Percentiles rank a stretch among this genome's conserved stretches.
phyloP scores from a whole-genome alignment of 805 yeast species.

The Pichia exigua region DNA sequence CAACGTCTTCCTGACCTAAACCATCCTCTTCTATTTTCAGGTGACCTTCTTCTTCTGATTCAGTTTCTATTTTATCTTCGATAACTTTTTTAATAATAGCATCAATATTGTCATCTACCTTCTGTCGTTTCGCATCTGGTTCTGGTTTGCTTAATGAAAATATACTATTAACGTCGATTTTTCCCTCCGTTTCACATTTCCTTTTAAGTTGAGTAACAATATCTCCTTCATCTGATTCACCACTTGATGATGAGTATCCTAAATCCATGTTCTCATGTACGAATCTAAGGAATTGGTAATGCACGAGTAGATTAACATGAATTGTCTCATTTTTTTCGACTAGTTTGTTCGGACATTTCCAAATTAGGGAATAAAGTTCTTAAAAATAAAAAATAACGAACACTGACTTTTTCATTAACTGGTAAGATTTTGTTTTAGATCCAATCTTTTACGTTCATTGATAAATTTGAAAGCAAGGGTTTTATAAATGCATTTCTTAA shows the following conservation, averaged over 20 bases:
- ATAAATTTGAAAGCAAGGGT: too few relatives aligned
- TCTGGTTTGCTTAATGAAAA: not conserved
- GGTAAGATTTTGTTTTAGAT: too few relatives aligned
- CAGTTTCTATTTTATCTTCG: not conserved
- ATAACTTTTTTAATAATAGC: not conserved
- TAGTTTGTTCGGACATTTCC: not conserved
- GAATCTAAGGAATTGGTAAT: not conserved
- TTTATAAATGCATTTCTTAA: too few relatives aligned
- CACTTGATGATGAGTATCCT: slow-evolving; percentile 9
- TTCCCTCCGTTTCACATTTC: not conserved
- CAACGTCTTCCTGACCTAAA: not conserved
- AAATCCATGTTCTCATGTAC: slow-evolving; percentile 1
- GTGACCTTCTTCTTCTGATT: not conserved
- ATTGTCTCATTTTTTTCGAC: not conserved
- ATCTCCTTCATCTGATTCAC: slow-evolving; percentile 3
- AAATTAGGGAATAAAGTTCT: not conserved
- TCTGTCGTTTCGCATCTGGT: not conserved
- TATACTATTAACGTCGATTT: not conserved
- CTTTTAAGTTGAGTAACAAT: not conserved
- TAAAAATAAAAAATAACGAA: too few relatives aligned
- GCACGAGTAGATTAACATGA: not conserved
- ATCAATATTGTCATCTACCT: not conserved
- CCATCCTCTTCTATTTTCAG: not conserved
- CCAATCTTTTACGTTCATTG: too few relatives aligned
- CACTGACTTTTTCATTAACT: too few relatives aligned